phyloP scores from a whole-genome alignment of 2,329 filamentous ascomycete genomes.

The Bipolaris gigantea region DNA sequence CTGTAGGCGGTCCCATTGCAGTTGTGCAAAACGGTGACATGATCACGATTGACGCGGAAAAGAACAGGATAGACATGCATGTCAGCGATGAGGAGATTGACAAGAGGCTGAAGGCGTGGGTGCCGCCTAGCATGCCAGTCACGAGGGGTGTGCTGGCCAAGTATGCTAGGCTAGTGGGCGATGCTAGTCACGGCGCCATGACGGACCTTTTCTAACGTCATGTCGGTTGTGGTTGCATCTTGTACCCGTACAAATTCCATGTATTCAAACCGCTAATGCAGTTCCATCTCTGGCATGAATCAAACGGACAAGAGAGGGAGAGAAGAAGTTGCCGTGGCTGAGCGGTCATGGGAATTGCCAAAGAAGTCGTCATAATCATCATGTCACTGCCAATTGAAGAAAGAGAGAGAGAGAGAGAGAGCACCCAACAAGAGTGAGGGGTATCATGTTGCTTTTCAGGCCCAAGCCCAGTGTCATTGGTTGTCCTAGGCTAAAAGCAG shows the following conservation, averaged over 20 bases:
- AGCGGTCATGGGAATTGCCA: background rate
- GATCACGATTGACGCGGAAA: constrained; percentile 83
- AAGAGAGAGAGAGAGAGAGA: background rate
- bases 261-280: background rate
- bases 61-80: constrained; percentile 71
- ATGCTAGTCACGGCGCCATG: constrained; percentile 89
- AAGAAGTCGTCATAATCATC: background rate
- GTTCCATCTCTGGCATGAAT: background rate
- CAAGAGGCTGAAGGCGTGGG: constrained; percentile 67
- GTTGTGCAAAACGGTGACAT: constrained; percentile 78
- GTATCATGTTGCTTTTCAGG: constrained; percentile 40
- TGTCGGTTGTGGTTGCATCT: background rate
- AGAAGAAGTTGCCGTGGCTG: background rate
- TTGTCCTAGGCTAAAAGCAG: constrained; percentile 37
- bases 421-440: constrained; percentile 8
- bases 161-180: constrained; percentile 83
- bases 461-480: constrained; percentile 39
- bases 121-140: constrained; percentile 69
- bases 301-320: too few species aligned
- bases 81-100: constrained; percentile 72
- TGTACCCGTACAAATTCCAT: background rate
- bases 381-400: background rate
- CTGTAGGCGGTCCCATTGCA: constrained; percentile 84
- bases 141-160: constrained; percentile 86
- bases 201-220: constrained; percentile 68